A percentile compares a stretch with the other conserved stretches of the same genome.
These are phyloP conservation scores for Metschnikowia amazonensis DNA, from an alignment of 805 yeast genomes.

Conservation along the genomic window DNA sequence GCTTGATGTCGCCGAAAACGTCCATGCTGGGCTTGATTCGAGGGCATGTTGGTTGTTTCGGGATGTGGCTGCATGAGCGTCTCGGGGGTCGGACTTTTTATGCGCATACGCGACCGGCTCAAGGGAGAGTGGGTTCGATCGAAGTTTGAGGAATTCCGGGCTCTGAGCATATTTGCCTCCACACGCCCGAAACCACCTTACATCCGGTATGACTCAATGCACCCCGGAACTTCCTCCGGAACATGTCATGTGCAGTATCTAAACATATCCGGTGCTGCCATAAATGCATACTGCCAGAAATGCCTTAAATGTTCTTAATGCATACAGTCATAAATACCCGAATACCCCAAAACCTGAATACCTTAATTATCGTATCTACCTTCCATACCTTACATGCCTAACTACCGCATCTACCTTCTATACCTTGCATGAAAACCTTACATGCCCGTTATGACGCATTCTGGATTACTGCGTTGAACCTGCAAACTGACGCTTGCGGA, in stretches of 20 bases:
- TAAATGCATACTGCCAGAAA: too few species aligned
- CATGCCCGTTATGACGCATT: background rate
- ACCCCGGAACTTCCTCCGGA: background rate
- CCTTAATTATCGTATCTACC: too few species aligned
- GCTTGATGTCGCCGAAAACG: background rate
- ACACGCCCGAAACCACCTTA: background rate
- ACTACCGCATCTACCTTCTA: too few species aligned
- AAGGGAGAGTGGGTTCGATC: slow-evolving; percentile 5
- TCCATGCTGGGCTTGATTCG: background rate
- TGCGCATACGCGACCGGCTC: slow-evolving; percentile 14
- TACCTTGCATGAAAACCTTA: too few species aligned
- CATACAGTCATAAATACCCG: too few species aligned
- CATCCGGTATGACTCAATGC: background rate
- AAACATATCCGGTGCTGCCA: too few species aligned
- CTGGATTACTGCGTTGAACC: background rate
- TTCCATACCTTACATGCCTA: too few species aligned
- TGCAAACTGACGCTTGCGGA: background rate
- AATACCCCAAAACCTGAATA: too few species aligned
- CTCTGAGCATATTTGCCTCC: background rate
- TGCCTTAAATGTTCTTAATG: too few species aligned
- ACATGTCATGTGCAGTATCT: too few species aligned
- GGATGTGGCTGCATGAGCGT: background rate
- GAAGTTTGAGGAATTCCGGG: slow-evolving; percentile 7
- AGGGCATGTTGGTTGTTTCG: background rate
- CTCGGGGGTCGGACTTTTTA: slow-evolving; percentile 19